Conservation (phyloP, 2,329 filamentous ascomycete species). For the Fusarium solani-melongenae region DNA sequence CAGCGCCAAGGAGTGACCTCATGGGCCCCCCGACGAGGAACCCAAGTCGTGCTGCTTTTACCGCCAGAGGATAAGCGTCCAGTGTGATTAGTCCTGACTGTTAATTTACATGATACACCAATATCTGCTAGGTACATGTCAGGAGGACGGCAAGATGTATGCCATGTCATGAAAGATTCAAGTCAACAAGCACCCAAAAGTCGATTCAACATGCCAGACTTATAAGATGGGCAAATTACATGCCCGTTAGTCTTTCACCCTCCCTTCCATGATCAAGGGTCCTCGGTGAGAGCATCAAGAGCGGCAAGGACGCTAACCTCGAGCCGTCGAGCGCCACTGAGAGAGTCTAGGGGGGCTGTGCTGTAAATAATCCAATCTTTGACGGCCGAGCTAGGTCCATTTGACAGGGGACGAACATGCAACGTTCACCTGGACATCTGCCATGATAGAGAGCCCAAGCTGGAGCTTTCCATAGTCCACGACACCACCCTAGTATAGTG, state of each 20-base stretch:
- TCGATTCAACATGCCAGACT: not conserved
- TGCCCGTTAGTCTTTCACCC: not conserved
- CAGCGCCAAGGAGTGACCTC: not conserved
- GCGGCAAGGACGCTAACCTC: not conserved
- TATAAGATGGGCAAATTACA: not conserved
- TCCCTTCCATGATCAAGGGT: not conserved
- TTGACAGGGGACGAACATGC: conserved; percentile 1
- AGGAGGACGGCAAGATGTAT: not conserved
- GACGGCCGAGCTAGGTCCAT: not conserved
- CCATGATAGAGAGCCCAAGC: not conserved
- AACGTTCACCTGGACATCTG: not conserved
- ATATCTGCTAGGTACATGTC: not conserved
- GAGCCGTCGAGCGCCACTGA: not conserved
- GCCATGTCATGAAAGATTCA: not conserved
- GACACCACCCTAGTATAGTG: not conserved
- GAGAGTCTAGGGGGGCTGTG: conserved; percentile 1
- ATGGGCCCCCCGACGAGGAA: not conserved
- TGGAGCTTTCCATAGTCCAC: not conserved
- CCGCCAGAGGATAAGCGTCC: not conserved
- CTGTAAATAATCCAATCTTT: not conserved
- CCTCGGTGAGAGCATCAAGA: not conserved
- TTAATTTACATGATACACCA: not conserved
- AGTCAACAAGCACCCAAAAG: not conserved
- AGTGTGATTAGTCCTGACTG: not conserved
- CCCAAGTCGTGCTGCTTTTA: not conserved